Conservation (phyloP, 1,284 basidiomycete genomes). For the Neolentinus lepideus region DNA sequence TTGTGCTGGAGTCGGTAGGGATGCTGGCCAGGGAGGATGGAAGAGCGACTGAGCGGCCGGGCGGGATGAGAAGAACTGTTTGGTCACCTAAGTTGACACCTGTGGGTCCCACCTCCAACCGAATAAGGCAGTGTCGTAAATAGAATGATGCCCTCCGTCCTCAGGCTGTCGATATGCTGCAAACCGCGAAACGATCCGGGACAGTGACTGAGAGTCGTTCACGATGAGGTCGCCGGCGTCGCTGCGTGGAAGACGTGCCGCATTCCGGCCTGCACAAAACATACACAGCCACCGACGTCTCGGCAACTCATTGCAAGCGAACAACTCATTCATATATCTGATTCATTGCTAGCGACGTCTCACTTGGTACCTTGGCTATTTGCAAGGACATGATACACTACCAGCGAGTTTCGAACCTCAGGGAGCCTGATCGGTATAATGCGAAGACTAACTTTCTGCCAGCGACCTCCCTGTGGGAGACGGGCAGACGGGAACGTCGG, state of each 20-base stretch:
- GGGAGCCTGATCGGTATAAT: too few species aligned
- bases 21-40: background rate
- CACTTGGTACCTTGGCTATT: too few species aligned
- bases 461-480: too few species aligned
- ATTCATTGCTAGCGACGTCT: too few species aligned
- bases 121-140: background rate
- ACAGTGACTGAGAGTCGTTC: background rate
- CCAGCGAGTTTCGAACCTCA: too few species aligned
- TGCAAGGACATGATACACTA: too few species aligned
- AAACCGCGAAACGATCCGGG: background rate
- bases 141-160: background rate
- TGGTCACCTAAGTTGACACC: background rate
- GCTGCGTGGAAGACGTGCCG: background rate
- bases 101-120: background rate
- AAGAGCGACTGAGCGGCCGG: background rate
- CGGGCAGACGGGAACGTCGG: too few species aligned
- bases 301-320: background rate
- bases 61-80: background rate
- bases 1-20: too few species aligned
- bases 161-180: background rate
- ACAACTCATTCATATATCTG: background rate
- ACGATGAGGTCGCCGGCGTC: background rate
- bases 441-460: too few species aligned
- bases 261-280: background rate
- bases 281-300: background rate